Evolutionary conservation across 192 early-diverging fungal species (phyloP), one percentile per base, ranked within the genome.

Genomic region (Coemansia sp.): DNA sequence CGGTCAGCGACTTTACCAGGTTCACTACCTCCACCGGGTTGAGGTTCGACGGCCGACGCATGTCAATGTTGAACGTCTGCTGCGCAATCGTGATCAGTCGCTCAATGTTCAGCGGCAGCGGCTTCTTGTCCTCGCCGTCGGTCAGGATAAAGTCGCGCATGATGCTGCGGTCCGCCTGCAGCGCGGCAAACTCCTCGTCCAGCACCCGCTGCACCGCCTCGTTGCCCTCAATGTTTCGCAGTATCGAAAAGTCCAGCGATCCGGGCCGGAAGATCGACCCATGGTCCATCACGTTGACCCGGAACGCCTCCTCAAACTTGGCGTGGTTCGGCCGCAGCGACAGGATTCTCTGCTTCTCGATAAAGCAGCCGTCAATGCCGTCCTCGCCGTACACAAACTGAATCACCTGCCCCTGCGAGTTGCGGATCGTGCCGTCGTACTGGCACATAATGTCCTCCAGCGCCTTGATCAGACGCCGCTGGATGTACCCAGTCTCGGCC

Each of bases 341-440:
- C 17, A 82, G 79, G 17, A 99, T 58, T 15, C 74, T 81, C 63
- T 96, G 95, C 19, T 65, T 73, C 74, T 99, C 93, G 32, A 97
- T 88, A 50, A 80, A 82, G 51, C 84, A 88, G 15, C 85, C 92
- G 70, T 99, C 96, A 91, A 97, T 95, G 40, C 94, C 94, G 66
- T 99, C 96, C 63, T 99, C 96, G 44, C 96, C 96, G 67, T 97
- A 99, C 56, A 82, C 85, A 79, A 97, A 99, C 78, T 99, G 93
- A 15, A 99, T 75, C 34, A 99, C 82, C 58, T 94, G 86, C 19
- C 93, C 94, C 21, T 90, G 76, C 8, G 96, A 90, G 80, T 97
- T 93, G 27, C 96, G 85, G 17, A 97, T 89, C 27, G 96, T 96
- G 44, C 93, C 93, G 72, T 99, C 96, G 54, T 97, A 97, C 70